Evolutionary conservation across 371 early-diverging fungal genomes (phyloP), one percentile per base, ranked within the genome.

Genomic region (Mortierella sp.): DNA sequence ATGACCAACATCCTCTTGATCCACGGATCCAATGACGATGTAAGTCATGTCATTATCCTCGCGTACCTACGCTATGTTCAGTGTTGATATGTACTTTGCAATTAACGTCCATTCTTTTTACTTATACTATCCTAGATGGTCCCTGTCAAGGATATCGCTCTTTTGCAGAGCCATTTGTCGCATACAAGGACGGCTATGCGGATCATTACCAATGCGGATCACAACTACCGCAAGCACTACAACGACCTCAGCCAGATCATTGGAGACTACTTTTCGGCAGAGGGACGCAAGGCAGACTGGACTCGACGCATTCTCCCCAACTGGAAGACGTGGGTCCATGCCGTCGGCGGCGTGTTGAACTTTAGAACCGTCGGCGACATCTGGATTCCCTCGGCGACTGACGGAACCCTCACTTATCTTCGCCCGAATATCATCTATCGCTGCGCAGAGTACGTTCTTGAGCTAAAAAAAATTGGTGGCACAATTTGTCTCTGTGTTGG

Each of bases 341-440:
- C 88, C 77, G 85, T 91, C 7, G 89, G 89, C 22, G 92, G 92
- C 11, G 90, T 91, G 43, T 86, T 86, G 63, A 91, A 91, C 67
- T 90, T 91, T 71, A 86, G 92, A 71, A 91, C 90, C 70, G 76
- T 90, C 29, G 92, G 92, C 44, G 91, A 83, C 50, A 73, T 75
- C 40, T 83, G 84, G 84, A 78, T 83, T 40, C 76, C 84, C n/a
- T 79, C 79, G 8, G 50, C 52, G 22, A 39, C 64, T 0, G 79
- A 79, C 45, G 84, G 73, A 22, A 70, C 70, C 5, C 76, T 79
- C 26, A 73, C 68, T 39, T 83, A 83, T 31, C 73, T 83, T 39
- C 84, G 79, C 3, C 79, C 84, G 1, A 76, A 79, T 13, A 31
- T 83, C 26, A 83, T 83, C 31, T 83, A 83, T 55, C 84, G 84